A percentile compares a stretch with the other conserved stretches of the same genome.
These are phyloP conservation scores for Apophysomyces elegans DNA, from an alignment of 371 early-diverging fungal genomes.

Conservation along the genomic window DNA sequence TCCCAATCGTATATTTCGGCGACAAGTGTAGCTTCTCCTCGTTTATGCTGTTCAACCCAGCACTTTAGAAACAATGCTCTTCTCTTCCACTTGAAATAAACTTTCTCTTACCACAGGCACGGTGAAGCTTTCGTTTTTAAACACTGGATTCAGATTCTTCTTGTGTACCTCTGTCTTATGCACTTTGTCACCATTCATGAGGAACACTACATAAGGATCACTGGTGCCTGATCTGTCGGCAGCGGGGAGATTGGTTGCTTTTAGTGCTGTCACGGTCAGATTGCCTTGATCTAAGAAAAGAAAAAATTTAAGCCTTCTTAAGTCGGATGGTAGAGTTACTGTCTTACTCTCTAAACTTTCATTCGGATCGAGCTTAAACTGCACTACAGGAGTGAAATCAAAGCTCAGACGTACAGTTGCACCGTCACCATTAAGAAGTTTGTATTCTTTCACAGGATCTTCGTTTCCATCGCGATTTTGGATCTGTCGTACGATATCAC, in stretches of 20 bases:
- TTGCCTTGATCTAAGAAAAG: constrained; percentile 47
- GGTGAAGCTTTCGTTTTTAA: constrained; percentile 75
- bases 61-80: neutral
- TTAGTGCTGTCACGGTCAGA: constrained; percentile 46
- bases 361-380: constrained; percentile 46
- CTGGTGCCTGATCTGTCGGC: constrained; percentile 68
- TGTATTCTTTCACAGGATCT: constrained; percentile 15
- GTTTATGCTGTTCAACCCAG: constrained; percentile 29
- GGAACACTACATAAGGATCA: constrained; percentile 85
- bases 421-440: constrained; percentile 32
- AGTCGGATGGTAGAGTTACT: neutral
- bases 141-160: constrained; percentile 83
- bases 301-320: neutral
- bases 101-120: constrained; percentile 54
- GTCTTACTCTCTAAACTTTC: constrained; percentile 52
- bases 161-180: constrained; percentile 81
- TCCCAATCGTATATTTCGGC: constrained; percentile 86
- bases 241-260: constrained; percentile 48
- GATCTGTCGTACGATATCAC: constrained; percentile 40
- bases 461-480: constrained; percentile 29
- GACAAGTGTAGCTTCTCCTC: constrained; percentile 53
- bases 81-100: neutral
- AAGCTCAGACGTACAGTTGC: constrained; percentile 45
- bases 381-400: constrained; percentile 43
- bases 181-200: constrained; percentile 74